Evolutionary conservation across 495 filamentous ascomycete species (phyloP), one percentile per base, ranked within the genome.

Genomic region (Tetracladium marchalianum): DNA sequence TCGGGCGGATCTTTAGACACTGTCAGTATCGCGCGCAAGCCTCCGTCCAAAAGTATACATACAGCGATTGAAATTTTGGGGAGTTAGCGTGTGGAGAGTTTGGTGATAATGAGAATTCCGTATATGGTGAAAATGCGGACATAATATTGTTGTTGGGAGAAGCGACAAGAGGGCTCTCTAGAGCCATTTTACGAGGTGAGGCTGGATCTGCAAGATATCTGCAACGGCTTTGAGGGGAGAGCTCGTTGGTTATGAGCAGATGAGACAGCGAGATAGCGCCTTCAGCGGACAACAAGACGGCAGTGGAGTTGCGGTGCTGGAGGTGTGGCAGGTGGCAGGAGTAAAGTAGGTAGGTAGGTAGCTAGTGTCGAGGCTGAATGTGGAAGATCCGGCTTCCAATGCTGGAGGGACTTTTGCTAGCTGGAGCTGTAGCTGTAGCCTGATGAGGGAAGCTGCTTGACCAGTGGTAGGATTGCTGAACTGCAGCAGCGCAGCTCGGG

Each of bases 81-180:
- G 55, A 54, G 19, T 43, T 48, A 24, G 46, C 32, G 37, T 43
- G 45, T 36, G 77, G 72, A 31, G 77, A 76, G 49, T 60, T 66
- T 33, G 69, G 67, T 12, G 76, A 75, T 37, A 70, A 31, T 17
- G 72, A 69, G 64, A 75, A 70, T 45, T 83, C 79, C 31, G 70
- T 70, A 53, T 75, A 75, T 35, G 76, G 66, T 37, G 74, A 78
- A 61, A 80, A 83, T 46, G 64, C 58, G 27, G 77, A 77, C 66
- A 71, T 69, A 49, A 81, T 67, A 46, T 70, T 68, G 42, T 41
- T 41, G 27, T 32, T 44, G 27, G 56, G 52, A 13, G 56, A 56
- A 18, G 56, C 31, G 16, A 73, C 60, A 49, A 80, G 56, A 39
- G 74, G 76, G 51, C 67, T 73, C 62, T 80, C 72, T 62, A 80